Evolutionary conservation across 768 basidiomycete genomes (phyloP).

Genomic region (Harrya chromipes): DNA sequence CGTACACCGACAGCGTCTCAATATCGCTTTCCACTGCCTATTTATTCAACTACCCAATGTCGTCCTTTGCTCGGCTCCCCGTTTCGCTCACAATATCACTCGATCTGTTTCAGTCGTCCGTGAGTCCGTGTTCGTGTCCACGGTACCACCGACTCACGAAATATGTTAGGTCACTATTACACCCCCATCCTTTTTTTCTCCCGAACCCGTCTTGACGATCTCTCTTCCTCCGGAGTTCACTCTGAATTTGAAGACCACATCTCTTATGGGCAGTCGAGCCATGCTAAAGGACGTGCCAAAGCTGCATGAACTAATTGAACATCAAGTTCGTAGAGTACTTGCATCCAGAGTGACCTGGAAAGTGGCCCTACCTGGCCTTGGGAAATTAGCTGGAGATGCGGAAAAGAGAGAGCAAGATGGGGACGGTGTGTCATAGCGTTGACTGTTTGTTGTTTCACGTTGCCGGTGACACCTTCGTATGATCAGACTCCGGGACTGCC

Average conservation of each 20-base stretch:
- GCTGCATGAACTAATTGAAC: constrained; percentile 89
- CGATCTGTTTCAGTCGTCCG: constrained; percentile 68
- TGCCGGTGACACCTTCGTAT: too few species aligned
- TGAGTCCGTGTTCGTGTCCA: constrained; percentile 30
- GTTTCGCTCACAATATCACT: constrained; percentile 78
- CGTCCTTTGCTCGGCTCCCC: constrained; percentile 78
- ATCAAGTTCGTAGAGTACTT: constrained; percentile 70
- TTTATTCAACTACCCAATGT: constrained; percentile 81
- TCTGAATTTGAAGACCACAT: constrained; percentile 83
- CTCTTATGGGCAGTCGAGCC: constrained; percentile 93
- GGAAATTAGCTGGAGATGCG: constrained; percentile 28
- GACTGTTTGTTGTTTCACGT: neutral
- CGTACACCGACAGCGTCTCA: constrained; percentile 80
- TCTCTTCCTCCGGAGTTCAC: constrained; percentile 84
- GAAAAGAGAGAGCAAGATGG: constrained; percentile 28
- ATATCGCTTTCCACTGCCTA: constrained; percentile 81
- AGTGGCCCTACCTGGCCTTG: constrained; percentile 63
- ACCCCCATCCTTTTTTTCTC: constrained; percentile 53
- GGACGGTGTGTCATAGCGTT: constrained; percentile 2
- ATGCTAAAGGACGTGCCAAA: constrained; percentile 98
- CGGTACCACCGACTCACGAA: neutral
- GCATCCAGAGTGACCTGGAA: constrained; percentile 62
- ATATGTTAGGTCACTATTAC: constrained; percentile 53
- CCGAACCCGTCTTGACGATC: constrained; percentile 62
- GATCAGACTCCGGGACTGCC: too few species aligned